phyloP scores from a whole-genome alignment of 1,284 basidiomycete species.

The Pyrrhoderma noxium region DNA sequence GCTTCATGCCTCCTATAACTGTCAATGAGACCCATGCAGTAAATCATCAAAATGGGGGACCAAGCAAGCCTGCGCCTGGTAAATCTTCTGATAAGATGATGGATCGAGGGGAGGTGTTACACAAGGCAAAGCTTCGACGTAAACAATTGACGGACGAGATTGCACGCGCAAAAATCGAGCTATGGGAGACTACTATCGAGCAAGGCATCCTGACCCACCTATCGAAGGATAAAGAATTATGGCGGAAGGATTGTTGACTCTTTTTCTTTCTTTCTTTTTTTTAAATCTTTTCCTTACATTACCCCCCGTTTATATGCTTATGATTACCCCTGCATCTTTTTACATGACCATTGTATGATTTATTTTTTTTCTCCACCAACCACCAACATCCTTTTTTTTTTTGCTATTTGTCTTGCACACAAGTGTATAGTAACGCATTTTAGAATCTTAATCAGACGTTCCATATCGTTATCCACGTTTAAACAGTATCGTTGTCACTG shows the following conservation, averaged over 20 bases:
- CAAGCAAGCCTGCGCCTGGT: slow-evolving; percentile 1
- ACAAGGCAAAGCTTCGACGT: slow-evolving; percentile 45
- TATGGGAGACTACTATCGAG: slow-evolving; percentile 72
- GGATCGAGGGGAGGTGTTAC: slow-evolving; percentile 39
- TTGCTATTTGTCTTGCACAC: too few relatives aligned
- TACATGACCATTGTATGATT: neutral
- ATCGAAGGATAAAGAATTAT: slow-evolving; percentile 29
- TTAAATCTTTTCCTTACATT: neutral
- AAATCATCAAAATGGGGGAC: neutral
- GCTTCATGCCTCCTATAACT: slow-evolving; percentile 4
- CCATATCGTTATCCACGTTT: too few relatives aligned
- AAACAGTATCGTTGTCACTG: too few relatives aligned
- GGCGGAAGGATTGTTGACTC: neutral
- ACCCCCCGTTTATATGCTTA: neutral
- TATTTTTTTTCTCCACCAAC: neutral
- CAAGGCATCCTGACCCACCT: slow-evolving; percentile 57
- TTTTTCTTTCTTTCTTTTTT: neutral
- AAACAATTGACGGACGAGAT: slow-evolving; percentile 48
- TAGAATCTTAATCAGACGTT: too few relatives aligned
- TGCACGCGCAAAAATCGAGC: slow-evolving; percentile 49
- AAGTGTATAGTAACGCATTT: too few relatives aligned
- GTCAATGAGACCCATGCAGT: neutral
- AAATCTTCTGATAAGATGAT: slow-evolving; percentile 17
- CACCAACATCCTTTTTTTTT: neutral
- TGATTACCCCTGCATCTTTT: neutral